These are phyloP conservation scores for Aspergillus aculeatinus DNA, from an alignment of 2,329 filamentous ascomycete species.

Conservation along the genomic window DNA sequence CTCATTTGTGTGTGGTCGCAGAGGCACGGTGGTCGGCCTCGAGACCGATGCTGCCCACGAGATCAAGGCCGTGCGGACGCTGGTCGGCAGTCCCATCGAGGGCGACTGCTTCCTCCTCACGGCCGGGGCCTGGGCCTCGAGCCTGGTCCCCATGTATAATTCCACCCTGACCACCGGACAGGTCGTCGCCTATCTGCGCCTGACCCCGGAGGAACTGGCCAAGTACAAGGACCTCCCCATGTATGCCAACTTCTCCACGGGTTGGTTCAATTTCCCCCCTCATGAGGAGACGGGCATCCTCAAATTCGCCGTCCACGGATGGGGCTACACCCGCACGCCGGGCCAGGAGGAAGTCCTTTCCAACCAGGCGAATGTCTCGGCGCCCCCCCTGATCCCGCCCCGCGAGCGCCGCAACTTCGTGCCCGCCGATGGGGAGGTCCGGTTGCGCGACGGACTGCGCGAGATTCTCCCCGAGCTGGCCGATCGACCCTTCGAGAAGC, in stretches of 20 bases:
- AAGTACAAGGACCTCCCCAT: slow-evolving; percentile 62
- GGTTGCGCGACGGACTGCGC: slow-evolving; percentile 57
- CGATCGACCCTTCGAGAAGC: slow-evolving; percentile 57
- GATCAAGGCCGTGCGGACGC: slow-evolving; percentile 15
- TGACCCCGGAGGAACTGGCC: slow-evolving; percentile 66
- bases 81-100: slow-evolving; percentile 16
- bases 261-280: slow-evolving; percentile 52
- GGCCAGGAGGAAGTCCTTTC: background rate
- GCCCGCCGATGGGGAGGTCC: slow-evolving; percentile 54
- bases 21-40: slow-evolving; percentile 20
- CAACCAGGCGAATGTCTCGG: slow-evolving; percentile 16
- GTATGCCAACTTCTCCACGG: slow-evolving; percentile 41
- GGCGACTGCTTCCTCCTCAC: slow-evolving; percentile 24
- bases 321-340: slow-evolving; percentile 53
- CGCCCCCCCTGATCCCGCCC: slow-evolving; percentile 18
- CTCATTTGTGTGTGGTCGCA: slow-evolving; percentile 16
- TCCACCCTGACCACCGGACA: slow-evolving; percentile 71
- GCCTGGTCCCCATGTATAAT: slow-evolving; percentile 21
- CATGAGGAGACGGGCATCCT: slow-evolving; percentile 39
- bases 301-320: slow-evolving; percentile 67
- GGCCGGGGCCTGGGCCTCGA: slow-evolving; percentile 25
- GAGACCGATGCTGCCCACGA: slow-evolving; percentile 10
- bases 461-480: slow-evolving; percentile 60
- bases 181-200: slow-evolving; percentile 68
- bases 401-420: slow-evolving; percentile 31